A percentile compares a stretch with the other conserved stretches of the same genome.
Conservation (phyloP, 2,329 filamentous ascomycete genomes). For the Venturia pyrina region DNA sequence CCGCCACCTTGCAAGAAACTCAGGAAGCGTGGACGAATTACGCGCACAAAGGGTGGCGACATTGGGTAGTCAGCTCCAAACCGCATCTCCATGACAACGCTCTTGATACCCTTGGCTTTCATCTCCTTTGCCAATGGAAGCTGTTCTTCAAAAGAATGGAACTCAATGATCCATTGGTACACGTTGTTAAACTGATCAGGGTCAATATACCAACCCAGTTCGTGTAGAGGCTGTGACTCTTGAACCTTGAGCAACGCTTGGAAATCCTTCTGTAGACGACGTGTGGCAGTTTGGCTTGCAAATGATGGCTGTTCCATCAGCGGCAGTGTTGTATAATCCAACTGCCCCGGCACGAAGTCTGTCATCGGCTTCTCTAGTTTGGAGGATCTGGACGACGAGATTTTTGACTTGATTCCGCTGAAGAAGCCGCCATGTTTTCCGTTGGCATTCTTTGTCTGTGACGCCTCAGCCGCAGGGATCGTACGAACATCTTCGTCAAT, state of each 20-base stretch:
- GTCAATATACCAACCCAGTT: slow-evolving; percentile 79
- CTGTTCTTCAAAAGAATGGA: slow-evolving; percentile 66
- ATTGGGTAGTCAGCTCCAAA: slow-evolving; percentile 70
- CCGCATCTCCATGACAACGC: slow-evolving; percentile 70
- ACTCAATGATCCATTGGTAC: slow-evolving; percentile 85
- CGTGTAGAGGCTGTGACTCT: slow-evolving; percentile 45
- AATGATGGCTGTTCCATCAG: slow-evolving; percentile 56
- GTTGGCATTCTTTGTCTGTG: not conserved
- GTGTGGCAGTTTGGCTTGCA: slow-evolving; percentile 52
- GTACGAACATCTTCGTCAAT: slow-evolving; percentile 15
- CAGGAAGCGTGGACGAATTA: slow-evolving; percentile 71
- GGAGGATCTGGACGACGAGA: not conserved
- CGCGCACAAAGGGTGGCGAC: slow-evolving; percentile 72
- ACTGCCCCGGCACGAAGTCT: slow-evolving; percentile 56
- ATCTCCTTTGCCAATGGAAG: slow-evolving; percentile 69
- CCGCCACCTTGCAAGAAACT: slow-evolving; percentile 64
- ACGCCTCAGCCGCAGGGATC: not conserved
- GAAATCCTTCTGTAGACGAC: slow-evolving; percentile 55
- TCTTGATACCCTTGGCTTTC: slow-evolving; percentile 48
- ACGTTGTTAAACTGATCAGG: slow-evolving; percentile 55
- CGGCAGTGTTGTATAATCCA: slow-evolving; percentile 53
- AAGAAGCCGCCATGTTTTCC: slow-evolving; percentile 10
- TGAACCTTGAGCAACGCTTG: slow-evolving; percentile 55
- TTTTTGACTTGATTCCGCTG: slow-evolving; percentile 1
- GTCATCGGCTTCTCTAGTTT: slow-evolving; percentile 26